Evolutionary conservation across 805 yeast genomes (phyloP), one percentile per base, ranked within the genome.

Genomic region (Candida rishiriensis): DNA sequence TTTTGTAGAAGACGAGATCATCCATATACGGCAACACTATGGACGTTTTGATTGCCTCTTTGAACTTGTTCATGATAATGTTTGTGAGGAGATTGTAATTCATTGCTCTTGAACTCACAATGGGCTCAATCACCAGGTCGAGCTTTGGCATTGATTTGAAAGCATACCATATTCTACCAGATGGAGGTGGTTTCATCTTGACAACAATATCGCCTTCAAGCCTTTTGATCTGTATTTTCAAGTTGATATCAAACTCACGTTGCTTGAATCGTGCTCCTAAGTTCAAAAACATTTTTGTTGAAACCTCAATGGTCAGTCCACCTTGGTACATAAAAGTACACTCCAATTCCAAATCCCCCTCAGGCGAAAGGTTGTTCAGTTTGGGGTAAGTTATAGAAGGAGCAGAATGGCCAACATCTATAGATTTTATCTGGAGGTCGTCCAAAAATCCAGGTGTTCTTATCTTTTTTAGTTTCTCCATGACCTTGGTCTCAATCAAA

Each of bases 11-110:
- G 0, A 81, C 78, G 34, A 88, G 63, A 60, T 91, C 98, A 62
- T 91, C 98, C 89, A 88, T 85, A 55, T 73, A 81, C 2, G 99
- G 99, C 29, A 78, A 63, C 0, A 93, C 98, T 39, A 93, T 65
- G 8, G 93, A 77, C 30, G 87, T 93, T 48, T 74, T 79, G 34
- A 91, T 72, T 1, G 89, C 85, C 39, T 88, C 96, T 46, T 82
- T 79, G 49, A 91, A 78, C 52, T 83, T 81, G 59, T 80, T 83
- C 48, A 83, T 88, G 50, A 91, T 85, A 17, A 83, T 79, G 52
- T 84, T 85, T 1, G 96, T 89, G 35, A 93, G 76, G 61, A 90
- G 73, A 30, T 79, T 78, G 57, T 86, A 88, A 3, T 88, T 79
- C 52, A 93, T 67, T 52, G 87, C 86, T 43, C 95, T 74, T 5